phyloP scores from a whole-genome alignment of 768 basidiomycete species.

The Mycena rebaudengoi region DNA sequence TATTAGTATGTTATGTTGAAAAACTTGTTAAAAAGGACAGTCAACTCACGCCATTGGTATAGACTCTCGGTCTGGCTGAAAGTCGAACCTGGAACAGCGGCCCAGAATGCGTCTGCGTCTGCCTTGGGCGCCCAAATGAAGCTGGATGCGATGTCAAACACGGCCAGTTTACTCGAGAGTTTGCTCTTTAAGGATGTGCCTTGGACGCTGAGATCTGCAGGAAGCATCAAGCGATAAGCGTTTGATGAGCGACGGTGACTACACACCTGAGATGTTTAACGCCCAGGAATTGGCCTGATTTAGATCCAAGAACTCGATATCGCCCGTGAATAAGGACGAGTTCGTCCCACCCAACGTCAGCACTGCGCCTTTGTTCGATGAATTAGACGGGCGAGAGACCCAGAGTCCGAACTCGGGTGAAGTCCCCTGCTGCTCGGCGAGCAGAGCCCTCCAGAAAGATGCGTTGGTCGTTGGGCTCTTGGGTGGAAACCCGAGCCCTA shows the following conservation, averaged over 20 bases:
- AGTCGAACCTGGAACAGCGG: slow-evolving; percentile 2
- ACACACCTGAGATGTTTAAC: slow-evolving; percentile 6
- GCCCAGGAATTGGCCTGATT: slow-evolving; percentile 4
- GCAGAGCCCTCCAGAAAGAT: slow-evolving; percentile 2
- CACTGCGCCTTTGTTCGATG: slow-evolving; percentile 1
- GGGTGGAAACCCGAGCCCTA: slow-evolving; percentile 4
- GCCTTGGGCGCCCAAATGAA: slow-evolving; percentile 8
- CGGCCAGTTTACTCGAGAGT: slow-evolving; percentile 6
- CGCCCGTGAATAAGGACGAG: slow-evolving; percentile 3
- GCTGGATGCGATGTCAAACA: slow-evolving; percentile 2
- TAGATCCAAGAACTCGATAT: slow-evolving; percentile 4
- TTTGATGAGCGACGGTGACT: slow-evolving; percentile 2
- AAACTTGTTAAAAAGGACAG: slow-evolving; percentile 2
- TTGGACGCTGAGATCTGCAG: slow-evolving; percentile 7
- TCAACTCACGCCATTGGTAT: slow-evolving; percentile 1
- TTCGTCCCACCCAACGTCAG: slow-evolving; percentile 5
- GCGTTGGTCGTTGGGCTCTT: not conserved
- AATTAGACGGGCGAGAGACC: slow-evolving; percentile 7
- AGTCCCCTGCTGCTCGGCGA: not conserved
- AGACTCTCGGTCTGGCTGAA: not conserved
- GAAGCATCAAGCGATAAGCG: slow-evolving; percentile 3
- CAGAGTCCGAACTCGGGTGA: slow-evolving; percentile 3
- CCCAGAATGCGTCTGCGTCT: slow-evolving; percentile 7
- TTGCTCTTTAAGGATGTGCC: slow-evolving; percentile 4
- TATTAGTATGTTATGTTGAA: slow-evolving; percentile 2